Conservation (phyloP, 441 rosid genomes). For the Viola pubescens region DNA sequence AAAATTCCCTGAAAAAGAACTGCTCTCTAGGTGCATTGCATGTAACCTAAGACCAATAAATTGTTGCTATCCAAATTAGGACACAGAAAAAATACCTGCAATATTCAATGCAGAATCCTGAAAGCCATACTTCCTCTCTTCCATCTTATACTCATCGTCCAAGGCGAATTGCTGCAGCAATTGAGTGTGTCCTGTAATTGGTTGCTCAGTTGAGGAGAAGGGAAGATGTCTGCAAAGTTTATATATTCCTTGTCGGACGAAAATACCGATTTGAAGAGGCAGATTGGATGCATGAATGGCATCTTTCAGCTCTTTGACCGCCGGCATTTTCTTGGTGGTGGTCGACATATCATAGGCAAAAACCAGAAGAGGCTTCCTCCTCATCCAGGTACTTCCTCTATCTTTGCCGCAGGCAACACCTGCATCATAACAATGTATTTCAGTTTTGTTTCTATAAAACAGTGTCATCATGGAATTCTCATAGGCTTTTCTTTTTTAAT, state of each 20-base stretch:
- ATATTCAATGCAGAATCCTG: slow-evolving; percentile 6
- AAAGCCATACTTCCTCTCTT: not conserved
- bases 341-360: slow-evolving; percentile 37
- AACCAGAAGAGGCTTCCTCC: slow-evolving; percentile 39
- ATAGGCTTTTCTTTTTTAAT: no score
- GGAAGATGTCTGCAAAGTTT: slow-evolving; percentile 61
- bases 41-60: not conserved
- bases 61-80: not conserved
- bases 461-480: no score
- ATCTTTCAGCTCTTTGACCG: slow-evolving; percentile 76
- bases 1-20: slow-evolving; percentile 8
- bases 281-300: slow-evolving; percentile 87
- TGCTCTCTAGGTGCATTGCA: not conserved
- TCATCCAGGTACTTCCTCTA: not conserved
- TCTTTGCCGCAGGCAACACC: not conserved
- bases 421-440: no score
- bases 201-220: slow-evolving; percentile 10
- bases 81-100: not conserved
- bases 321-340: slow-evolving; percentile 41
- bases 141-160: not conserved
- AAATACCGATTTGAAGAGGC: slow-evolving; percentile 69
- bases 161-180: slow-evolving; percentile 1
- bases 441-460: no score
- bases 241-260: slow-evolving; percentile 59
- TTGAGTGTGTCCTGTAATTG: not conserved